These are phyloP conservation scores for Gaultheria prostrata DNA, from an alignment of 148 eudicot genomes.

Conservation along the genomic window DNA sequence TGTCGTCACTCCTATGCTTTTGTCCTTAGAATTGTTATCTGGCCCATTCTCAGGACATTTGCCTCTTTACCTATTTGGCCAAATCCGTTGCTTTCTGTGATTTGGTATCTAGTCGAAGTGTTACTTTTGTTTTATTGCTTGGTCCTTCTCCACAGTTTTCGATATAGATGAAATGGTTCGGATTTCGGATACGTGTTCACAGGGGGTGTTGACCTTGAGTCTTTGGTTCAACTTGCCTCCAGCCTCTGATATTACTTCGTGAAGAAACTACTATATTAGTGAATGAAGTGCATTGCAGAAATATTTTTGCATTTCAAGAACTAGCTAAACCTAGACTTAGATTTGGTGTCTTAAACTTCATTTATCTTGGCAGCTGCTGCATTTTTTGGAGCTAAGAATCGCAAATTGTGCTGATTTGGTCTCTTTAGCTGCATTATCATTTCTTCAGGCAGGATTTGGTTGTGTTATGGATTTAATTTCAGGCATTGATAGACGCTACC, in stretches of 20 bases:
- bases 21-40: slow-evolving; percentile 7
- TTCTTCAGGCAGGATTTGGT: neutral
- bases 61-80: neutral
- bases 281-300: neutral
- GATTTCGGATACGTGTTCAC: neutral
- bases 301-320: neutral
- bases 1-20: neutral
- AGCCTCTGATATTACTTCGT: too few species aligned
- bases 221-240: too few species aligned
- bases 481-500: slow-evolving; percentile 90
- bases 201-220: neutral
- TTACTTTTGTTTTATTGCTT: neutral
- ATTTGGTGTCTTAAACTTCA: neutral
- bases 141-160: neutral
- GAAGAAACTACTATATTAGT: too few species aligned
- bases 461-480: slow-evolving; percentile 23
- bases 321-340: neutral
- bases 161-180: neutral
- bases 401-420: neutral
- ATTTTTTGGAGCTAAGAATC: neutral
- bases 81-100: neutral
- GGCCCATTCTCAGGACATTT: neutral
- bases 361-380: neutral
- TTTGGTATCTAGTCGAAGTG: neutral
- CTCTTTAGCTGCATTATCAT: neutral